Conservation (phyloP, 805 yeast genomes). For the Schizosaccharomyces pombe region DNA sequence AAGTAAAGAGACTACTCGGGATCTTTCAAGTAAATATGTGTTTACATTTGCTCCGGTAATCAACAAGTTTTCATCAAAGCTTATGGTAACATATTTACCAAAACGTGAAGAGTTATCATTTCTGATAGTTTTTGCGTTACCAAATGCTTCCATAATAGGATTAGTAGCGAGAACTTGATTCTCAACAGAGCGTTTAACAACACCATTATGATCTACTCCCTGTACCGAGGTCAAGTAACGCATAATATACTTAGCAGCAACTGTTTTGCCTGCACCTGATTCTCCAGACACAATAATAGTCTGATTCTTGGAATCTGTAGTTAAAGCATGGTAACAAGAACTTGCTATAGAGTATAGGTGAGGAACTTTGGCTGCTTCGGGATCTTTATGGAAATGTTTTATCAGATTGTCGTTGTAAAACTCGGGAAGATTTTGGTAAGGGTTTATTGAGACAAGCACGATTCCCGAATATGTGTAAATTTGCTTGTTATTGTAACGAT, state of each 20-base stretch:
- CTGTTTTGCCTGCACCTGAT: constrained; percentile 97
- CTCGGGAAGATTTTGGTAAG: constrained; percentile 80
- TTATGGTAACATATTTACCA: constrained; percentile 82
- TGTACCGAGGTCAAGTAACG: constrained; percentile 92
- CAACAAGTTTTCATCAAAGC: constrained; percentile 48
- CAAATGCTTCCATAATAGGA: constrained; percentile 94
- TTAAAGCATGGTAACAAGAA: constrained; percentile 82
- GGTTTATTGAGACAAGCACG: constrained; percentile 86
- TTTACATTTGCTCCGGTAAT: constrained; percentile 88
- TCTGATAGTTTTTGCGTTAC: constrained; percentile 93
- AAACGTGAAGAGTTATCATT: constrained; percentile 94
- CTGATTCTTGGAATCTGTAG: constrained; percentile 60
- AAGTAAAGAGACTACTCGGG: constrained; percentile 66
- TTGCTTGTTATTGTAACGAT: constrained; percentile 68
- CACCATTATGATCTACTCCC: constrained; percentile 23
- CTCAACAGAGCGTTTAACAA: constrained; percentile 34
- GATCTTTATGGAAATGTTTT: constrained; percentile 79
- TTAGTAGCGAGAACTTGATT: constrained; percentile 87
- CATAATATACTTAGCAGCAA: constrained; percentile 90
- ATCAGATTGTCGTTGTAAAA: constrained; percentile 77
- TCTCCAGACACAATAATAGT: constrained; percentile 94
- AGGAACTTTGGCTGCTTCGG: constrained; percentile 87
- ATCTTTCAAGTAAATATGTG: constrained; percentile 78
- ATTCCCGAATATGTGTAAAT: constrained; percentile 93
- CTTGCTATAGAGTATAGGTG: constrained; percentile 94